A percentile compares a stretch with the other conserved stretches of the same genome.
Evolutionary conservation across 345 rosid genomes (phyloP).

Genomic region (Moricandia moricandioides): DNA sequence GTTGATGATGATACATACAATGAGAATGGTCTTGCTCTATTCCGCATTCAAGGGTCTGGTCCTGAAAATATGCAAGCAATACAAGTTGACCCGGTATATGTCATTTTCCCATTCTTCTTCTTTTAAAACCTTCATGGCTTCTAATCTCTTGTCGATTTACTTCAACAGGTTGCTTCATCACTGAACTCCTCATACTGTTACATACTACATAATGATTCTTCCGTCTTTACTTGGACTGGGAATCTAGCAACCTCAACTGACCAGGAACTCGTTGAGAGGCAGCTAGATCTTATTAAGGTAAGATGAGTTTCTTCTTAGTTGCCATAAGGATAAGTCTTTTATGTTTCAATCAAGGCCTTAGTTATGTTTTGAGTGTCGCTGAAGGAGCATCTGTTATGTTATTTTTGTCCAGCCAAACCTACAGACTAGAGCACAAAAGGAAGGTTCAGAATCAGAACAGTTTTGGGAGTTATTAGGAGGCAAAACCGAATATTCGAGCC

Average conservation of each 20-base stretch:
- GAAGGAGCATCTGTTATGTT: neutral
- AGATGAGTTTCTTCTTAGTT: constrained; percentile 13
- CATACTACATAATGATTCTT: constrained; percentile 76
- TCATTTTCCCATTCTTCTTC: neutral
- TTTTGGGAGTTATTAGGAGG: constrained; percentile 93
- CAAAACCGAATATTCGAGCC: constrained; percentile 75
- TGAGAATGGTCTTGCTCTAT: constrained; percentile 78
- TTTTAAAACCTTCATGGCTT: neutral
- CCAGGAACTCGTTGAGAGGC: constrained; percentile 86
- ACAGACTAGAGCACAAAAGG: constrained; percentile 85
- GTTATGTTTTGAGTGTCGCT: neutral
- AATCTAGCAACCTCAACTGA: constrained; percentile 66
- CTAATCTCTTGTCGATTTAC: too few relatives aligned
- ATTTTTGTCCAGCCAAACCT: constrained; percentile 68
- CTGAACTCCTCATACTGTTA: constrained; percentile 92
- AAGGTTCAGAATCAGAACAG: constrained; percentile 89
- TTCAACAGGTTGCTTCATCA: constrained; percentile 74
- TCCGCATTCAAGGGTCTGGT: constrained; percentile 94
- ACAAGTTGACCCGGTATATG: constrained; percentile 87
- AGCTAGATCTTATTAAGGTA: constrained; percentile 94
- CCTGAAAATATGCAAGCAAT: constrained; percentile 98
- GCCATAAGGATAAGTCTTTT: neutral
- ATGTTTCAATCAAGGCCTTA: neutral
- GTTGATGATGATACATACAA: constrained; percentile 71
- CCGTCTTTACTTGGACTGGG: constrained; percentile 88